A percentile compares a stretch with the other conserved stretches of the same genome.
These are phyloP conservation scores for Dictyophora rubrovolvata DNA, from an alignment of 768 basidiomycete species.

Conservation along the genomic window DNA sequence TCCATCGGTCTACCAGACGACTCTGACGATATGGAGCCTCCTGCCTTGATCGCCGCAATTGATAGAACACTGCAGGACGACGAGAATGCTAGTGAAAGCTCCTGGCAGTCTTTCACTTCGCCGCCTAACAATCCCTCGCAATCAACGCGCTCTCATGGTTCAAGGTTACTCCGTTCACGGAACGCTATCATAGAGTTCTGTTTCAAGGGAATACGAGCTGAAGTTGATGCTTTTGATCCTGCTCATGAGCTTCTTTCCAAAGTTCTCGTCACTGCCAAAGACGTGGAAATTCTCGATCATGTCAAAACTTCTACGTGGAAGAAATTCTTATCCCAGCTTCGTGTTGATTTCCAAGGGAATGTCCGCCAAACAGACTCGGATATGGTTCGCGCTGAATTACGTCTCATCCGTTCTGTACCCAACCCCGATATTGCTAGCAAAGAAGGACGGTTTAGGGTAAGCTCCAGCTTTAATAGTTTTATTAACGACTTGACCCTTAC, in stretches of 20 bases:
- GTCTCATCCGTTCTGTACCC: conserved; percentile 56
- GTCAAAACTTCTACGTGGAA: conserved; percentile 98
- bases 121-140: conserved; percentile 29
- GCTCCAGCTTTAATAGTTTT: conserved; percentile 20
- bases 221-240: conserved; percentile 55
- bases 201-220: conserved; percentile 51
- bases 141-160: conserved; percentile 33
- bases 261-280: conserved; percentile 53
- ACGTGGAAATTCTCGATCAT: conserved; percentile 89
- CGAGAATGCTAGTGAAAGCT: conserved; percentile 70
- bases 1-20: conserved; percentile 85
- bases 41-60: conserved; percentile 78
- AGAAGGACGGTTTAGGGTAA: conserved; percentile 69
- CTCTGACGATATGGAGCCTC: conserved; percentile 61
- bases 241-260: conserved; percentile 51
- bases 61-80: conserved; percentile 82
- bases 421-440: conserved; percentile 48
- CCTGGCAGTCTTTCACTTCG: conserved; percentile 81
- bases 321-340: conserved; percentile 85
- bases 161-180: conserved; percentile 60
- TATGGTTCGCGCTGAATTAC: conserved; percentile 85
- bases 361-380: conserved; percentile 83
- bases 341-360: conserved; percentile 78
- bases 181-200: conserved; percentile 78
- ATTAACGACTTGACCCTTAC: conserved; percentile 1